phyloP scores from a whole-genome alignment of 2,329 filamentous ascomycete species.

The Magnaporthiopsis incrustans region DNA sequence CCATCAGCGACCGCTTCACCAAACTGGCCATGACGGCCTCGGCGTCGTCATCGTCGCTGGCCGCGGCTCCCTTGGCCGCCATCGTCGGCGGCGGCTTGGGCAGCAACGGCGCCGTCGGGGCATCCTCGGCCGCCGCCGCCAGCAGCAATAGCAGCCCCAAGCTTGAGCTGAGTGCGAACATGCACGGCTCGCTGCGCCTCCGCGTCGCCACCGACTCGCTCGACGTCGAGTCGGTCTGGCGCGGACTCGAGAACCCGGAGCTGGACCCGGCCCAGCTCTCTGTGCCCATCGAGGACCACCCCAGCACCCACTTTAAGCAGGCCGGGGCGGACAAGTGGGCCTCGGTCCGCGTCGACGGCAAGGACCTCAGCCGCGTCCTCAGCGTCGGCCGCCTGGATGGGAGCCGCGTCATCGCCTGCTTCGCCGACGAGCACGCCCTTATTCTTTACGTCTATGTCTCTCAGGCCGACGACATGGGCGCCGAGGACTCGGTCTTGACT shows the following conservation, averaged over 20 bases:
- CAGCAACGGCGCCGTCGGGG: conserved; percentile 12
- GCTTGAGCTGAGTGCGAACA: conserved; percentile 84
- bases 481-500: conserved; percentile 68
- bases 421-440: conserved; percentile 70
- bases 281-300: conserved; percentile 67
- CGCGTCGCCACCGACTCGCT: conserved; percentile 76
- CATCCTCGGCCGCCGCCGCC: conserved; percentile 4
- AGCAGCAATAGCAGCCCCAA: conserved; percentile 46
- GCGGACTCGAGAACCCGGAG: conserved; percentile 76
- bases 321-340: conserved; percentile 79
- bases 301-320: conserved; percentile 69
- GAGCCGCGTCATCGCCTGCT: conserved; percentile 78
- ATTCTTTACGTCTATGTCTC: conserved; percentile 78
- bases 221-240: conserved; percentile 80
- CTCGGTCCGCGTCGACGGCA: conserved; percentile 82
- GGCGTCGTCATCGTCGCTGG: conserved; percentile 19
- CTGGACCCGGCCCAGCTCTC: conserved; percentile 71
- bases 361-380: conserved; percentile 90
- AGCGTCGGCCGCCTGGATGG: conserved; percentile 86
- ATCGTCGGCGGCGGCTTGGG: conserved; percentile 8
- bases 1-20: conserved; percentile 91
- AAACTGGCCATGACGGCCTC: conserved; percentile 59
- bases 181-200: conserved; percentile 80
- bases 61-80: conserved; percentile 20
- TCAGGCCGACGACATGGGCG: conserved; percentile 55